Percentiles rank a stretch among this genome's conserved stretches.
Conservation (phyloP, 2,329 filamentous ascomycete genomes). For the Dactylellina parvicollis region DNA sequence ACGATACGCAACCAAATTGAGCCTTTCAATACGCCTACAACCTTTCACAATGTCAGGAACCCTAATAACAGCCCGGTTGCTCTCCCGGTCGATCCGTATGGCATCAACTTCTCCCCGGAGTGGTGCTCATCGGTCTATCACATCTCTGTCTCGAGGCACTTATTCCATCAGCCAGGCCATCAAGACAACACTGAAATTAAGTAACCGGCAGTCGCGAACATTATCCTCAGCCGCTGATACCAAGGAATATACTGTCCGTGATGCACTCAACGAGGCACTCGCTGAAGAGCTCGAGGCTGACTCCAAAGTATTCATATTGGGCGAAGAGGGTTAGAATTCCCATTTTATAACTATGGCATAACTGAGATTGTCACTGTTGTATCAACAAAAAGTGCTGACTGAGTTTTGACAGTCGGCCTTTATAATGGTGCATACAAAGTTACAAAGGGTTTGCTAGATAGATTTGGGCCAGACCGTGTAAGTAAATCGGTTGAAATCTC, state of each 20-base stretch:
- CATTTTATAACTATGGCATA: not conserved
- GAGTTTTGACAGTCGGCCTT: constrained; percentile 32
- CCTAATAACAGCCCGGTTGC: constrained; percentile 19
- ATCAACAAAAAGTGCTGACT: no score
- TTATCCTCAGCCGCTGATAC: constrained; percentile 34
- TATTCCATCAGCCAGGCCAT: not conserved
- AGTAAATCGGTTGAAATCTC: not conserved
- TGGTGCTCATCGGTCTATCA: constrained; percentile 18
- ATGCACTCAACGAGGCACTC: constrained; percentile 96
- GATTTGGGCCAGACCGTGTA: constrained; percentile 89
- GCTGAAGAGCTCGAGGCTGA: constrained; percentile 96
- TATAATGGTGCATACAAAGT: constrained; percentile 99
- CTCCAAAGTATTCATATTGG: constrained; percentile 92
- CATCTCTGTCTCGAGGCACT: constrained; percentile 21
- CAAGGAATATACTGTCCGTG: constrained; percentile 73
- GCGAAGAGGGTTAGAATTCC: constrained; percentile 80
- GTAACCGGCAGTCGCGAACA: constrained; percentile 18
- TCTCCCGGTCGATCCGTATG: constrained; percentile 15
- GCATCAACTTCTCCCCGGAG: not conserved
- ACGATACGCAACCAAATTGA: no score
- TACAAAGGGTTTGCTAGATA: constrained; percentile 95
- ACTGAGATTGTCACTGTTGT: no score
- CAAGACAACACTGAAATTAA: constrained; percentile 11
- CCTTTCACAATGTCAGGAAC: constrained; percentile 27
- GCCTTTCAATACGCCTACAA: no score